Evolutionary conservation across 805 yeast species (phyloP), one percentile per base, ranked within the genome.

Genomic region (Candida schatavii): DNA sequence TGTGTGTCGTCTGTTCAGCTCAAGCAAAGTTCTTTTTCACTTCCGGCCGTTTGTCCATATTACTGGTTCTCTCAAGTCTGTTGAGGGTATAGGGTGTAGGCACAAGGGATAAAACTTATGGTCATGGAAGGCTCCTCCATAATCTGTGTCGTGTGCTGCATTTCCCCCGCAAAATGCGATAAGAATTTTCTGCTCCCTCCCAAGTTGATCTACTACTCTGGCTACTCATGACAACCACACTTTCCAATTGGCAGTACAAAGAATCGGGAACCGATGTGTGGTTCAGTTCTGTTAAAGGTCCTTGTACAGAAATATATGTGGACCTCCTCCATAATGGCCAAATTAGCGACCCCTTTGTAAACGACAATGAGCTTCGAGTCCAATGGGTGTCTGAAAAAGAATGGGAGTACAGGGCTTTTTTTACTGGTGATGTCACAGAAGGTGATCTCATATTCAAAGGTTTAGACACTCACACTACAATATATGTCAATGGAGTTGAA

Each of bases 361-460:
- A 72, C 45, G 46, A 51, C 43, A 74, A 75, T 46, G 80, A 74
- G 46, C 52, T 52, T 15, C 43, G 47, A 4, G 70, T 73, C 7
- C 80, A 74, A 54, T 77, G 80, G 80, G 72, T 76, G 3, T 76
- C 72, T 3, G 68, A 70, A 36, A 48, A 46, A n/a, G 72, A 65
- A 38, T 77, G 81, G 81, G 78, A 73, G 46, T 77, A 76, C 50
- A 44, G 49, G 37, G 37, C 62, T 3, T 37, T n/a, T 3, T 60
- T 61, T 19, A 9, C 17, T 5, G 26, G 5, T 17, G 26, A 20
- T 13, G 9, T 14, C 30, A 1, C 17, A 15, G 1, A 9, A 28
- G 55, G 57, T 29, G 55, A 56, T 29, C 50, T 73, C 35, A 56
- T 62, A 3, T 70, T 70, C 41, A 69, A 68, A 37, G 78, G 78